These are phyloP conservation scores for Ophiostoma quercus DNA, from an alignment of 2,329 filamentous ascomycete genomes.

Conservation along the genomic window DNA sequence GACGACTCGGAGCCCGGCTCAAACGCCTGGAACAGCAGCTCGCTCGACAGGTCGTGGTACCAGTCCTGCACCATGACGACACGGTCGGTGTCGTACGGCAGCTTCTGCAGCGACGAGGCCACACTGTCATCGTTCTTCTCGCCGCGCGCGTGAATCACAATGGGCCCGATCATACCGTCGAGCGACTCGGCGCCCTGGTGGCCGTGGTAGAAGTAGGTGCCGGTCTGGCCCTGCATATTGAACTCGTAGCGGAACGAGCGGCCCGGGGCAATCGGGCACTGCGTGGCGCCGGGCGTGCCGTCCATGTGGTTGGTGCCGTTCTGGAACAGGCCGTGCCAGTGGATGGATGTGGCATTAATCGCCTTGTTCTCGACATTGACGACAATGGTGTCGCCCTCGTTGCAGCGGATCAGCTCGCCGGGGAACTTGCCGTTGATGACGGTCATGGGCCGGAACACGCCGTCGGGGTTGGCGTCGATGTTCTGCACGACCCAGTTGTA, in stretches of 20 bases:
- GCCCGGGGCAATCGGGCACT: slow-evolving; percentile 56
- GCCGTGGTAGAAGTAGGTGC: slow-evolving; percentile 67
- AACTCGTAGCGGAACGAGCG: slow-evolving; percentile 51
- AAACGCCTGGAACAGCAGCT: slow-evolving; percentile 49
- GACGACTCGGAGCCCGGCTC: slow-evolving; percentile 52
- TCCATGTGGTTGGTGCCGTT: slow-evolving; percentile 70
- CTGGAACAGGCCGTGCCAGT: slow-evolving; percentile 70
- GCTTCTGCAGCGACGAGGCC: slow-evolving; percentile 36
- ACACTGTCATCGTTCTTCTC: slow-evolving; percentile 27
- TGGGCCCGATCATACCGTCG: slow-evolving; percentile 56
- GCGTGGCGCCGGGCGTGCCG: slow-evolving; percentile 55
- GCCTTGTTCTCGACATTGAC: slow-evolving; percentile 61
- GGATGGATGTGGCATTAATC: slow-evolving; percentile 58
- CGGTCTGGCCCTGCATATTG: slow-evolving; percentile 30
- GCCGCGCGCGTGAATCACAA: slow-evolving; percentile 59
- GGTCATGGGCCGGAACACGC: slow-evolving; percentile 55
- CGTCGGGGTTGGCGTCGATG: slow-evolving; percentile 63
- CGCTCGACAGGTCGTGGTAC: slow-evolving; percentile 55
- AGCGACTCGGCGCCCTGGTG: slow-evolving; percentile 64
- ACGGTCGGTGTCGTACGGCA: slow-evolving; percentile 58
- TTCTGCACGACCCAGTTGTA: slow-evolving; percentile 58
- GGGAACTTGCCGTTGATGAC: slow-evolving; percentile 73
- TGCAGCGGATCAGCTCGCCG: slow-evolving; percentile 65
- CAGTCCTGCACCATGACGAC: slow-evolving; percentile 63
- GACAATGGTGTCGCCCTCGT: slow-evolving; percentile 66